These are phyloP conservation scores for Ambispora gerdemannii DNA, from an alignment of 192 early-diverging fungal species.

Conservation along the genomic window DNA sequence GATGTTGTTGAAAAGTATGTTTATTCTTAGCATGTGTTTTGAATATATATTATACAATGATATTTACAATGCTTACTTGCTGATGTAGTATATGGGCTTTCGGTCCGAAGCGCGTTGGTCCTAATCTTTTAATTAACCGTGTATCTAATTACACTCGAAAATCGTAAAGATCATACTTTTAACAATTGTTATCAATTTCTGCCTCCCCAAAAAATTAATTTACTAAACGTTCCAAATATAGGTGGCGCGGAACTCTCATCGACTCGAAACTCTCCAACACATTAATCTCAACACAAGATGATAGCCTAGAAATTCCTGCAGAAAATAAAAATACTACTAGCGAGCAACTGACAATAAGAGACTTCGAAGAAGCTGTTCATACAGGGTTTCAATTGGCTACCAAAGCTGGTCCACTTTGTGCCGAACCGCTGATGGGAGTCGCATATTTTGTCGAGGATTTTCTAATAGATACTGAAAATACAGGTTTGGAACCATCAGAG, in stretches of 20 bases:
- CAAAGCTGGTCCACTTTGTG: slow-evolving; percentile 84
- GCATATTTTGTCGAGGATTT: slow-evolving; percentile 72
- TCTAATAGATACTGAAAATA: slow-evolving; percentile 31
- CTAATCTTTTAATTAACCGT: slow-evolving; percentile 74
- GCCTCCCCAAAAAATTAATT: neutral
- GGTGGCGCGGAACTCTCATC: slow-evolving; percentile 6
- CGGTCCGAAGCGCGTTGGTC: slow-evolving; percentile 77
- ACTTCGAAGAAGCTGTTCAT: slow-evolving; percentile 76
- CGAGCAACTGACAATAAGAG: slow-evolving; percentile 31
- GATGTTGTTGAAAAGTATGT: slow-evolving; percentile 50
- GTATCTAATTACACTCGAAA: slow-evolving; percentile 51
- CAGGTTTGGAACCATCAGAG: slow-evolving; percentile 36
- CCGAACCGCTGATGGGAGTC: slow-evolving; percentile 89
- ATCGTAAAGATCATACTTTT: slow-evolving; percentile 30
- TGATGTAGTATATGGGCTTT: slow-evolving; percentile 70
- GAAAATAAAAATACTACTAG: neutral
- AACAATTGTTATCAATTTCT: neutral
- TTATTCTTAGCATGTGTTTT: neutral
- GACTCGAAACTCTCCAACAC: neutral
- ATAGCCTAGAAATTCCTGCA: neutral
- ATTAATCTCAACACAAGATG: neutral
- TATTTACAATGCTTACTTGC: neutral
- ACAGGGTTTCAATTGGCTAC: slow-evolving; percentile 95
- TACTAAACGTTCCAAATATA: neutral
- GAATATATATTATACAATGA: neutral